These are phyloP conservation scores for Eucalyptus lansdowneana DNA, from an alignment of 345 rosid species.

Conservation along the genomic window DNA sequence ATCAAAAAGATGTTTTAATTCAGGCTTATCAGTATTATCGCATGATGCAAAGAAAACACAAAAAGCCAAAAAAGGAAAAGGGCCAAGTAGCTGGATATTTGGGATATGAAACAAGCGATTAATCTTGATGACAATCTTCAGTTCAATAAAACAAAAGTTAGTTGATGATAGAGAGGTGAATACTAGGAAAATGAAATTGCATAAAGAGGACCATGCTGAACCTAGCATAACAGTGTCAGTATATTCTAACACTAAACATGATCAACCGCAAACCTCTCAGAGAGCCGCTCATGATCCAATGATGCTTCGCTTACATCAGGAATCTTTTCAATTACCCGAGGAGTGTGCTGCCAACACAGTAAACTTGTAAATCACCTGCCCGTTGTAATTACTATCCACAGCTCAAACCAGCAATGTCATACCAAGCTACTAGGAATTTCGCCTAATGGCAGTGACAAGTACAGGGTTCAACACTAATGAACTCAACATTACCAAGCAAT, in stretches of 20 bases:
- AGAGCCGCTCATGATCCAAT: conserved; percentile 78
- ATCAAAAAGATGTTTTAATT: neutral
- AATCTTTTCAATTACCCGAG: conserved; percentile 66
- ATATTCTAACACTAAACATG: neutral
- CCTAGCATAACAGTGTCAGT: neutral
- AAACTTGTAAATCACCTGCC: neutral
- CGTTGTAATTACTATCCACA: neutral
- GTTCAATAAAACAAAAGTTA: neutral
- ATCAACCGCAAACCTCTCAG: conserved; percentile 47
- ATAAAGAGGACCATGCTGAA: neutral
- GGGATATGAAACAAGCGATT: neutral
- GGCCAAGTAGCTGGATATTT: neutral
- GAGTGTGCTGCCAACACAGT: conserved; percentile 69
- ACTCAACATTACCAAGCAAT: neutral
- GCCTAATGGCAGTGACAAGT: neutral
- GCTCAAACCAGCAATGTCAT: neutral
- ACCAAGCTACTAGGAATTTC: neutral
- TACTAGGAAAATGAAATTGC: neutral
- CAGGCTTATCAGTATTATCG: neutral
- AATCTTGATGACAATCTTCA: neutral
- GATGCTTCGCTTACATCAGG: conserved; percentile 84
- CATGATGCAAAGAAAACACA: neutral
- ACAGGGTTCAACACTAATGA: neutral
- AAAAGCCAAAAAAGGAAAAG: neutral
- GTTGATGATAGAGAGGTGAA: neutral